A percentile compares a stretch with the other conserved stretches of the same genome.
phyloP scores from a whole-genome alignment of 164 flowering plant species.

The Litsea cubeba region DNA sequence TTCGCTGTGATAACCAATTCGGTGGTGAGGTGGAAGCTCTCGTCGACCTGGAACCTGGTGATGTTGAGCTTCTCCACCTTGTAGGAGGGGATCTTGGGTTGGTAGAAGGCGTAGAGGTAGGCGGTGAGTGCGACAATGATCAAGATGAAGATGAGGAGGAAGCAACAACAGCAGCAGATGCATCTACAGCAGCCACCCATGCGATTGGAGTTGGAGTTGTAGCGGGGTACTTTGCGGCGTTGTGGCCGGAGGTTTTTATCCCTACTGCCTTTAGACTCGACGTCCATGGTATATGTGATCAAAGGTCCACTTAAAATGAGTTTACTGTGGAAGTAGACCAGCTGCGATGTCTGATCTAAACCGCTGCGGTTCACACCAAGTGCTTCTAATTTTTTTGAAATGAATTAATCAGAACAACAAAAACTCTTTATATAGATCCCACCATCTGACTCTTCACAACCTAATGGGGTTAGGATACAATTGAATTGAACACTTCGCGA shows the following conservation, averaged over 20 bases:
- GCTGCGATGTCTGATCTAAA: too few species aligned
- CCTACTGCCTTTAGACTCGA: slow-evolving; percentile 7
- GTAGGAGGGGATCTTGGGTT: slow-evolving; percentile 48
- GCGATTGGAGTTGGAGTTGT: slow-evolving; percentile 17
- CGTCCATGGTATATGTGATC: slow-evolving; percentile 13
- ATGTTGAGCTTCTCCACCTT: slow-evolving; percentile 29
- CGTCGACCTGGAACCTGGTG: slow-evolving; percentile 28
- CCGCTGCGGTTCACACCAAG: too few species aligned
- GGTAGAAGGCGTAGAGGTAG: slow-evolving; percentile 17
- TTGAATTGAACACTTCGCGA: too few species aligned
- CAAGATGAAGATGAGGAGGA: slow-evolving; percentile 32
- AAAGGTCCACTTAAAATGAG: too few species aligned
- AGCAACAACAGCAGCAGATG: slow-evolving; percentile 11
- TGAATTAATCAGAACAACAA: too few species aligned
- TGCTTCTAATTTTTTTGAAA: too few species aligned
- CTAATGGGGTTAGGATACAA: too few species aligned
- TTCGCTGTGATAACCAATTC: slow-evolving; percentile 32
- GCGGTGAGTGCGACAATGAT: slow-evolving; percentile 2
- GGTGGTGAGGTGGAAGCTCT: slow-evolving; percentile 34
- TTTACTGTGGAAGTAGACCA: neutral
- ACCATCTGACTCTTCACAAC: too few species aligned
- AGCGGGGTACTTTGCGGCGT: slow-evolving; percentile 46
- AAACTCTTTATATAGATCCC: too few species aligned
- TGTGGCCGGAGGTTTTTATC: slow-evolving; percentile 32
- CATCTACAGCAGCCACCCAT: neutral